Evolutionary conservation across 768 basidiomycete species (phyloP), one percentile per base, ranked within the genome.

Genomic region (Pholiota molesta): DNA sequence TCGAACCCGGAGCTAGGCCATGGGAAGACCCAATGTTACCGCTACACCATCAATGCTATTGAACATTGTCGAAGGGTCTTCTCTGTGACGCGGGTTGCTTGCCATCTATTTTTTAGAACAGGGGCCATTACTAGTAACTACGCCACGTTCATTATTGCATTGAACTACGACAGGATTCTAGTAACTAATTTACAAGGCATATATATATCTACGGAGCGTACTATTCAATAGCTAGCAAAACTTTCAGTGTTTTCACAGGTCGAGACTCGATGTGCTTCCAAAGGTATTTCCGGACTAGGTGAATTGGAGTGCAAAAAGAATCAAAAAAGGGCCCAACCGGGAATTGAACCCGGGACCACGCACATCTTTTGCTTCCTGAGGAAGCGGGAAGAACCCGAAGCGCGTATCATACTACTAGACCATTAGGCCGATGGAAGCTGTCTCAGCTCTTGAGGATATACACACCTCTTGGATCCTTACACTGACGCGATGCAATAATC

Each of bases 1-100:
- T 81, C 80, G 80, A 81, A 81, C 80, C 79, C 80, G 79, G 79
- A 73, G 79, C 80, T 79, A 80, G 78, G 79, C 80, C 80, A 77
- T 90, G 89, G 88, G 89, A 90, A 90, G 87, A 88, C 86, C 86
- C 86, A 88, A 90, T 89, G 89, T 67, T 64, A 65, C 66, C 63
- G 61, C 66, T 64, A 65, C 66, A 67, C 62, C 66, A 58, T 61
- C 56, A 64, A 61, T 63, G 58, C 65, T 23, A 44, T n/a, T 28
- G 44, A 49, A 52, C 44, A 23, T 49, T 33, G 16, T 19, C 9
- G 2, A 35, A 13, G 5, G 4, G 35, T 10, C 9, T 13, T 2
- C 2, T 35, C 5, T 35, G 35, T 35, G 35, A 35, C 9, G 10
- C 13, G 35, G 9, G 5, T 35, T 35, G 4, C 35, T n/a, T n/a